Evolutionary conservation across 495 filamentous ascomycete species (phyloP).

Genomic region (Tuber brumale): DNA sequence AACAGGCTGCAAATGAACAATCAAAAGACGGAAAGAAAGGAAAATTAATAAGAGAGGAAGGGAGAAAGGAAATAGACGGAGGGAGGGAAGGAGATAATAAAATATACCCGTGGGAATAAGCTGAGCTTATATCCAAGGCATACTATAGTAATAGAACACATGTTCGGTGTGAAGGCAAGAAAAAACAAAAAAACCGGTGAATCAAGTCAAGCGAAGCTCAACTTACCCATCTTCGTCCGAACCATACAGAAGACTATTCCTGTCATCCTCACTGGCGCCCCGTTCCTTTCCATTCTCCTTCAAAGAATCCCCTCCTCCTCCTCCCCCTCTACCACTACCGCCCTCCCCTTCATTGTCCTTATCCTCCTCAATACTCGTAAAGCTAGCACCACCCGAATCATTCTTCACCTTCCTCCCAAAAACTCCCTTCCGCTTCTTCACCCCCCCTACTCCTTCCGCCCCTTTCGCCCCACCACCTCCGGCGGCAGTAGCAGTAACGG

Average conservation of each 20-base stretch:
- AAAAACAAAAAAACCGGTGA: constrained; percentile 9
- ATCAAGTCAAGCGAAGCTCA: constrained; percentile 26
- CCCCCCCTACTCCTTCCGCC: constrained; percentile 5
- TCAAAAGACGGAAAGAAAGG: not conserved
- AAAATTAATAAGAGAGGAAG: constrained; percentile 1
- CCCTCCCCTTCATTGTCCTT: constrained; percentile 14
- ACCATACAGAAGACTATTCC: constrained; percentile 59
- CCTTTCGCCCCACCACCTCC: constrained; percentile 3
- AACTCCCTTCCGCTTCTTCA: constrained; percentile 31
- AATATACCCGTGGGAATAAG: constrained; percentile 22
- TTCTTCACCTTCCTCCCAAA: constrained; percentile 38
- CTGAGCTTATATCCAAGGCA: constrained; percentile 28
- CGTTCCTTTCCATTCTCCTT: constrained; percentile 21
- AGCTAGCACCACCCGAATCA: constrained; percentile 22
- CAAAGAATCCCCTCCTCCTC: constrained; percentile 12
- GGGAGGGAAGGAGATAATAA: constrained; percentile 16
- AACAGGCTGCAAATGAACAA: constrained; percentile 11
- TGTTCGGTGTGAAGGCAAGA: constrained; percentile 14
- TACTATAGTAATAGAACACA: constrained; percentile 26
- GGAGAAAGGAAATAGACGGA: not conserved
- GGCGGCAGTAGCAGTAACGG: not conserved
- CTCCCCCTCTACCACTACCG: not conserved
- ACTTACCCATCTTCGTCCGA: constrained; percentile 66
- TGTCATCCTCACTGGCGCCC: constrained; percentile 44
- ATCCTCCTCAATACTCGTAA: constrained; percentile 37